Evolutionary conservation across 495 filamentous ascomycete species (phyloP).

Genomic region (Aspergillus kassunensis): DNA sequence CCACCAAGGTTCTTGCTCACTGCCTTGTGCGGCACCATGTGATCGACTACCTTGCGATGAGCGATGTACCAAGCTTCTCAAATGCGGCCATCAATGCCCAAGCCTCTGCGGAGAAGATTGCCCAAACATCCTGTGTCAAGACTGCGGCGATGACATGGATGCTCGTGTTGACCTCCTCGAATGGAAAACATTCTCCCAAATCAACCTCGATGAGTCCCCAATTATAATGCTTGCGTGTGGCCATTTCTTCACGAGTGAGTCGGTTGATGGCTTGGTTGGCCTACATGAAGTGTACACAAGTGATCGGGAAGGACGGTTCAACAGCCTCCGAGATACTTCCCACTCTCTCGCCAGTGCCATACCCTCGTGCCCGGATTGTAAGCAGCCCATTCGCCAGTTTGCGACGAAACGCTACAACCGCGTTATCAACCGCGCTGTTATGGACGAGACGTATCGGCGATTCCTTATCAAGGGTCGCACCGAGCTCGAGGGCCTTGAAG

Average conservation of each 20-base stretch:
- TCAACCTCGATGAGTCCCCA: conserved; percentile 55
- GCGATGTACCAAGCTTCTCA: conserved; percentile 53
- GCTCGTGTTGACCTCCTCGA: conserved; percentile 51
- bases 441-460: conserved; percentile 65
- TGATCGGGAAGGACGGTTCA: conserved; percentile 29
- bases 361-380: conserved; percentile 5
- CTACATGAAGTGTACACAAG: conserved; percentile 31
- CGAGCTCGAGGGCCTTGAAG: not conserved
- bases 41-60: conserved; percentile 63
- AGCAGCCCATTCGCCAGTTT: conserved; percentile 25
- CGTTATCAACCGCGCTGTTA: conserved; percentile 55
- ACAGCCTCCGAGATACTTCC: conserved; percentile 32
- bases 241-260: conserved; percentile 51
- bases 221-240: conserved; percentile 54
- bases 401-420: conserved; percentile 66
- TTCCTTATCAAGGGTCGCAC: conserved; percentile 39
- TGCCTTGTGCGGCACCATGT: conserved; percentile 63
- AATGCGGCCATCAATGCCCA: conserved; percentile 67
- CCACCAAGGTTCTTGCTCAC: conserved; percentile 51
- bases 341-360: conserved; percentile 42
- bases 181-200: conserved; percentile 49
- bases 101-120: conserved; percentile 65
- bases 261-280: conserved; percentile 61
- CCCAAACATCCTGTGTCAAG: conserved; percentile 54
- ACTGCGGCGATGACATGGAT: conserved; percentile 38